These are phyloP conservation scores for Fusarium subtropicale DNA, from an alignment of 2,329 filamentous ascomycete species.

Conservation along the genomic window DNA sequence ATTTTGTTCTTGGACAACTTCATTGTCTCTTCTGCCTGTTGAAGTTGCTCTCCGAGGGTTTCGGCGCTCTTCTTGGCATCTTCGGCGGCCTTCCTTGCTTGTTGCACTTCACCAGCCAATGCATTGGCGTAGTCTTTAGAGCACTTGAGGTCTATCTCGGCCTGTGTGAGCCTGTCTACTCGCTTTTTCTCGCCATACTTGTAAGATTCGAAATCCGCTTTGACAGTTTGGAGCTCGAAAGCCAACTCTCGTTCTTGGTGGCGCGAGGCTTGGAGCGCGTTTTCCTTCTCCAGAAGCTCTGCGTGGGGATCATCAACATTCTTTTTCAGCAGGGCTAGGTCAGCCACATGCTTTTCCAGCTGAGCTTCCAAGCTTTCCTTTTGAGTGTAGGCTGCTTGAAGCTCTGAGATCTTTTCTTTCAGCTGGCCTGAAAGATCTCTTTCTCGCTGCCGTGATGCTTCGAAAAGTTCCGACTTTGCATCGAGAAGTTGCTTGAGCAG, in stretches of 20 bases:
- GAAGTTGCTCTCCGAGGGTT: not conserved
- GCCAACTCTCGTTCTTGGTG: slow-evolving; percentile 8
- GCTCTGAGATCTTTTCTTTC: not conserved
- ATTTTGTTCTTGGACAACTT: not conserved
- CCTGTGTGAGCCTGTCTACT: not conserved
- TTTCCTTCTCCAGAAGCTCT: slow-evolving; percentile 9
- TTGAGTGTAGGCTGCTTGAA: not conserved
- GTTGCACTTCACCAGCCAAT: not conserved
- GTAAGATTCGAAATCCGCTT: not conserved
- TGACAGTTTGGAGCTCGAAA: slow-evolving; percentile 5
- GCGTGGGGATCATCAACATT: not conserved
- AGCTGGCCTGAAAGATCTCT: slow-evolving; percentile 3
- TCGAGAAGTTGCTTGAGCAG: slow-evolving; percentile 13
- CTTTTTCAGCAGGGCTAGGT: not conserved
- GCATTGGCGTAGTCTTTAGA: not conserved
- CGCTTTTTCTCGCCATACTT: not conserved
- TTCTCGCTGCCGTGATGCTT: slow-evolving; percentile 19
- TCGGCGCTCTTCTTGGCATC: not conserved
- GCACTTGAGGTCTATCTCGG: not conserved
- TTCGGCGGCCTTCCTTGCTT: not conserved
- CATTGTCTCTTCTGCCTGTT: not conserved
- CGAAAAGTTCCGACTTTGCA: slow-evolving; percentile 6
- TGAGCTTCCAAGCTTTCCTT: not conserved
- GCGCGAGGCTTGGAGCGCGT: slow-evolving; percentile 1
- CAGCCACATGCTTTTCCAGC: not conserved